Evolutionary conservation across 257 asterid species (phyloP).

Genomic region (Ehretia macrophylla): DNA sequence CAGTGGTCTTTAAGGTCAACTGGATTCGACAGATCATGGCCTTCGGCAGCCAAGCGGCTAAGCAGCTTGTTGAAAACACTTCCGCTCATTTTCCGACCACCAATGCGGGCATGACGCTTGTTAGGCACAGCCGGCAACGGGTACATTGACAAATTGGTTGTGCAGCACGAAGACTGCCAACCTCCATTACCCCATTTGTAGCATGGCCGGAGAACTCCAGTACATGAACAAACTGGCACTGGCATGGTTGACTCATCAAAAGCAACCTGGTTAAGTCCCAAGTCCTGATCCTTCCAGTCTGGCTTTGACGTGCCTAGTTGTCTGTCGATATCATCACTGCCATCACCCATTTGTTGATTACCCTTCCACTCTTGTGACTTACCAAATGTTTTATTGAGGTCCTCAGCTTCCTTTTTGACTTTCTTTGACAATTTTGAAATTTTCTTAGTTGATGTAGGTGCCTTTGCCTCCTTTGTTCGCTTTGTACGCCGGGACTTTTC

Average conservation of each 20-base stretch:
- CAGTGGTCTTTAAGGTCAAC: slow-evolving; percentile 88
- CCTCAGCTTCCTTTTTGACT: slow-evolving; percentile 56
- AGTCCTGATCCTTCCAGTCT: slow-evolving; percentile 89
- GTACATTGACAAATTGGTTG: slow-evolving; percentile 77
- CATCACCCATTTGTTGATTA: slow-evolving; percentile 27
- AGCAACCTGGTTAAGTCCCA: slow-evolving; percentile 86
- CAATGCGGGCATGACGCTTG: slow-evolving; percentile 89
- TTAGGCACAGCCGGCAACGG: slow-evolving; percentile 93
- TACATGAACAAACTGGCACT: slow-evolving; percentile 90
- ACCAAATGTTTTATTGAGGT: slow-evolving; percentile 38
- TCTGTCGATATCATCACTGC: slow-evolving; percentile 29
- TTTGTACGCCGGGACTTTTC: slow-evolving; percentile 59
- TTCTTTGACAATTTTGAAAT: slow-evolving; percentile 52
- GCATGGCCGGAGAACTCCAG: slow-evolving; percentile 81
- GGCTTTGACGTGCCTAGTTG: slow-evolving; percentile 34
- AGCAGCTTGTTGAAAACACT: slow-evolving; percentile 88
- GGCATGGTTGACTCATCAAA: slow-evolving; percentile 94
- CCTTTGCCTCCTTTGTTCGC: slow-evolving; percentile 62
- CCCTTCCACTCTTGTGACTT: slow-evolving; percentile 44
- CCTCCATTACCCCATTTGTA: slow-evolving; percentile 99
- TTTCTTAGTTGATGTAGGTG: slow-evolving; percentile 28
- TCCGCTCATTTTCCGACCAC: slow-evolving; percentile 98
- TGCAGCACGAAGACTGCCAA: slow-evolving; percentile 97
- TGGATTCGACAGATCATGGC: slow-evolving; percentile 73
- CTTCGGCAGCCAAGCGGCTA: slow-evolving; percentile 85